Percentiles rank a stretch among this genome's conserved stretches.
These are phyloP conservation scores for Diutina scorzettiae DNA, from an alignment of 1,139 yeast species.

Conservation along the genomic window DNA sequence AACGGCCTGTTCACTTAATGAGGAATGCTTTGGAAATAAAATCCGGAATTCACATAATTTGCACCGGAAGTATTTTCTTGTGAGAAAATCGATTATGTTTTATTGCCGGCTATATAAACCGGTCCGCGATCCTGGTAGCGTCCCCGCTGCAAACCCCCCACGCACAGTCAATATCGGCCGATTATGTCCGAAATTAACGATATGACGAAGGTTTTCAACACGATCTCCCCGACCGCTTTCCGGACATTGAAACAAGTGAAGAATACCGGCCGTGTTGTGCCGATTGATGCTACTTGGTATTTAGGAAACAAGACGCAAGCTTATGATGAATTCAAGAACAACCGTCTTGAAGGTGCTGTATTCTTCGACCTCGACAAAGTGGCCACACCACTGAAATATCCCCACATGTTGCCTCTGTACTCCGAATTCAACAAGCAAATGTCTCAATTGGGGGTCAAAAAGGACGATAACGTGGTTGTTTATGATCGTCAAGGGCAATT, in stretches of 20 bases:
- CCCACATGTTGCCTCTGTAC: slow-evolving; percentile 78
- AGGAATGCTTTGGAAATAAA: too few relatives aligned
- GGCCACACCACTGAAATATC: slow-evolving; percentile 52
- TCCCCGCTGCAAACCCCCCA: too few relatives aligned
- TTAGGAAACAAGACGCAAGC: slow-evolving; percentile 68
- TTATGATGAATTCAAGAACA: slow-evolving; percentile 39
- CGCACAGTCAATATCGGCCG: too few relatives aligned
- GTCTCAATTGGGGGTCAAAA: slow-evolving; percentile 32
- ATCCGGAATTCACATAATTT: too few relatives aligned
- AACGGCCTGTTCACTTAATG: too few relatives aligned
- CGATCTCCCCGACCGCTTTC: slow-evolving; percentile 3
- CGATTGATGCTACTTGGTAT: slow-evolving; percentile 89
- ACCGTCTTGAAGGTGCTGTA: slow-evolving; percentile 54
- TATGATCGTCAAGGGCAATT: slow-evolving; percentile 81
- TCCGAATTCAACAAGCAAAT: slow-evolving; percentile 42
- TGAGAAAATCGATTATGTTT: too few relatives aligned
- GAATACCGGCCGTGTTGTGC: slow-evolving; percentile 29
- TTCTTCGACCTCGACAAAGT: slow-evolving; percentile 73
- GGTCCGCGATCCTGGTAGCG: too few relatives aligned
- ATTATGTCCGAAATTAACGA: too few relatives aligned
- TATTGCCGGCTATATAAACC: too few relatives aligned
- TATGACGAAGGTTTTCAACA: too few relatives aligned
- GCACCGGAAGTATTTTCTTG: too few relatives aligned
- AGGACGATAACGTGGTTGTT: slow-evolving; percentile 55
- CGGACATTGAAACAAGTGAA: slow-evolving; percentile 1